Evolutionary conservation across 192 early-diverging fungal genomes (phyloP).

Genomic region (Kickxella alabastrina): DNA sequence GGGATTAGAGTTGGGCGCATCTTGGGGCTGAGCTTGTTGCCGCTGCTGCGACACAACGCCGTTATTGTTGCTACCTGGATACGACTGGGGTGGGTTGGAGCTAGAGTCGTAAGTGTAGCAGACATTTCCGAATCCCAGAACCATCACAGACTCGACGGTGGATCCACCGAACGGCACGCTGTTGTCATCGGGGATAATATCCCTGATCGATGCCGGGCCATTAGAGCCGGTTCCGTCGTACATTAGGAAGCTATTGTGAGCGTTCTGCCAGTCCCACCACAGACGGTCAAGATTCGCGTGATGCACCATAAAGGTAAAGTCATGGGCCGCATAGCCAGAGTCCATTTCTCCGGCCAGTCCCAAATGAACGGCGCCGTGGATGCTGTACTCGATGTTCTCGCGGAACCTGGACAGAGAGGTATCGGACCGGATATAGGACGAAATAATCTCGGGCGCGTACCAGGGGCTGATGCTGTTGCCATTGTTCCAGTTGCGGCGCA

Average conservation of each 20-base stretch:
- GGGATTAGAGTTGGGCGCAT: neutral
- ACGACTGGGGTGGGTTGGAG: constrained; percentile 25
- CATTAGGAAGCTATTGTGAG: constrained; percentile 24
- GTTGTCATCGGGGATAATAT: constrained; percentile 29
- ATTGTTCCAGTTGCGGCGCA: constrained; percentile 38
- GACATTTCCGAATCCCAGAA: constrained; percentile 44
- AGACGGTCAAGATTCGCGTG: constrained; percentile 52
- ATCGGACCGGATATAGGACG: constrained; percentile 34
- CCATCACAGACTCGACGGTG: constrained; percentile 45
- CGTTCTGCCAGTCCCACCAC: constrained; percentile 56
- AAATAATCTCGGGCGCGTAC: constrained; percentile 48
- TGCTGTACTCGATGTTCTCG: constrained; percentile 47
- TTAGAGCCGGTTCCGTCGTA: constrained; percentile 38
- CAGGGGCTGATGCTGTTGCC: constrained; percentile 30
- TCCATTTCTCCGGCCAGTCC: constrained; percentile 50
- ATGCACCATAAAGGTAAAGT: constrained; percentile 53
- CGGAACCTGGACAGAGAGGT: constrained; percentile 43
- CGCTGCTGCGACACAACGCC: constrained; percentile 12
- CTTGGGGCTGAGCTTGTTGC: constrained; percentile 1
- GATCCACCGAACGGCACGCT: constrained; percentile 30
- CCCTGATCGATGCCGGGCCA: constrained; percentile 24
- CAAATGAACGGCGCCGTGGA: constrained; percentile 49
- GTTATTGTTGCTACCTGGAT: constrained; percentile 19
- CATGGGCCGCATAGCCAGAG: constrained; percentile 42
- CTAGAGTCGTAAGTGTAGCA: constrained; percentile 50